Conservation (phyloP, 2,329 filamentous ascomycete species). For the Hypoxylon sp. region DNA sequence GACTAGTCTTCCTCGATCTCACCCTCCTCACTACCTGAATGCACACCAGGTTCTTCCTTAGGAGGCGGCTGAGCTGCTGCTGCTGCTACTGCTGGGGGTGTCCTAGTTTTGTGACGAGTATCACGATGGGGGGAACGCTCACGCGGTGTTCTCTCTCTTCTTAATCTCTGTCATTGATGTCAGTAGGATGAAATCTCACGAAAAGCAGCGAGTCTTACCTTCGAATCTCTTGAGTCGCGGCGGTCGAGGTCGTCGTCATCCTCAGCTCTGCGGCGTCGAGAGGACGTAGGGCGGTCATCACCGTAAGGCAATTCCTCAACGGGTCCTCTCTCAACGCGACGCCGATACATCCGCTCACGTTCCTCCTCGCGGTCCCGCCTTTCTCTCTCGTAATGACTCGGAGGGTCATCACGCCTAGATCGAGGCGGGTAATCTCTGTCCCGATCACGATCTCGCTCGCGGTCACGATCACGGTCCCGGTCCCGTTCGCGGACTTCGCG, state of each 20-base stretch:
- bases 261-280: conserved; percentile 83
- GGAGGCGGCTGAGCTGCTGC: conserved; percentile 54
- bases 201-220: conserved; percentile 63
- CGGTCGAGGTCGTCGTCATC: conserved; percentile 80
- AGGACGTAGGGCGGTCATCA: conserved; percentile 75
- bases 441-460: conserved; percentile 59
- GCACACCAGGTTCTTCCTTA: conserved; percentile 73
- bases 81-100: conserved; percentile 59
- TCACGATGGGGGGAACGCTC: conserved; percentile 75
- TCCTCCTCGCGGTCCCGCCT: conserved; percentile 90
- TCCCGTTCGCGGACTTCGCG: conserved; percentile 60
- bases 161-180: conserved; percentile 64
- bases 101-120: conserved; percentile 69
- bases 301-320: conserved; percentile 94
- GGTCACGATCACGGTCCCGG: conserved; percentile 55
- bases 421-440: conserved; percentile 67
- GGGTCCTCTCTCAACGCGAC: conserved; percentile 76
- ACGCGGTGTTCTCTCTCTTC: conserved; percentile 70
- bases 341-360: conserved; percentile 88
- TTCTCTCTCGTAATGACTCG: conserved; percentile 85
- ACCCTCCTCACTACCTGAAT: conserved; percentile 95
- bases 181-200: conserved; percentile 45
- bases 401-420: conserved; percentile 72
- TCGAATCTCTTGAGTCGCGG: conserved; percentile 76
- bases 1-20: conserved; percentile 89